These are phyloP conservation scores for Ophiostoma quercus DNA, from an alignment of 2,329 filamentous ascomycete genomes.

Conservation along the genomic window DNA sequence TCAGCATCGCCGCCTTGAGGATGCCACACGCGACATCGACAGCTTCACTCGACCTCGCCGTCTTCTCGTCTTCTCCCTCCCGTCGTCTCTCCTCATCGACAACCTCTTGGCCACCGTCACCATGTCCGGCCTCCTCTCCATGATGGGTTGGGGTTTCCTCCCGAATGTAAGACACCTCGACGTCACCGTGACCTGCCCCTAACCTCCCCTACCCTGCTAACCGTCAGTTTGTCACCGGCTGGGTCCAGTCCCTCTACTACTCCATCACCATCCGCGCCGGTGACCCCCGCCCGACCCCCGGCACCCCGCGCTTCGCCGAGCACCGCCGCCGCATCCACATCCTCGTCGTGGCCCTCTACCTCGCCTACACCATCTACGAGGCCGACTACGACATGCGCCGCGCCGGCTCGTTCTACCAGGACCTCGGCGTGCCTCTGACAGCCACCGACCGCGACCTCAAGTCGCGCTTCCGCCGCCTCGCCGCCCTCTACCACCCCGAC, in stretches of 20 bases:
- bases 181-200: neutral
- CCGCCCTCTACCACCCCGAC: conserved; percentile 73
- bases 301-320: conserved; percentile 60
- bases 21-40: conserved; percentile 2
- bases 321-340: conserved; percentile 82
- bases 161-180: conserved; percentile 40
- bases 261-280: conserved; percentile 83
- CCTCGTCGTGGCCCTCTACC: conserved; percentile 74
- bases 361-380: conserved; percentile 89
- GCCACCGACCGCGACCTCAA: conserved; percentile 74
- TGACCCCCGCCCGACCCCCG: conserved; percentile 67
- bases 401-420: conserved; percentile 70
- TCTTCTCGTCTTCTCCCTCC: neutral
- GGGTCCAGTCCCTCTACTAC: conserved; percentile 79
- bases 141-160: conserved; percentile 54
- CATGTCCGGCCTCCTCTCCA: conserved; percentile 51
- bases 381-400: conserved; percentile 73
- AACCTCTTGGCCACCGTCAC: conserved; percentile 19
- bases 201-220: conserved; percentile 3
- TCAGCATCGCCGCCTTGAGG: neutral
- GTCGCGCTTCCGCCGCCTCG: conserved; percentile 74
- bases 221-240: conserved; percentile 68
- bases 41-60: neutral
- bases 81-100: neutral
- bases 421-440: conserved; percentile 63